Evolutionary conservation across 225 moss, liverwort and hornwort species (phyloP), one percentile per base, ranked within the genome.

Genomic region (Pseudisothecium myosuroides): DNA sequence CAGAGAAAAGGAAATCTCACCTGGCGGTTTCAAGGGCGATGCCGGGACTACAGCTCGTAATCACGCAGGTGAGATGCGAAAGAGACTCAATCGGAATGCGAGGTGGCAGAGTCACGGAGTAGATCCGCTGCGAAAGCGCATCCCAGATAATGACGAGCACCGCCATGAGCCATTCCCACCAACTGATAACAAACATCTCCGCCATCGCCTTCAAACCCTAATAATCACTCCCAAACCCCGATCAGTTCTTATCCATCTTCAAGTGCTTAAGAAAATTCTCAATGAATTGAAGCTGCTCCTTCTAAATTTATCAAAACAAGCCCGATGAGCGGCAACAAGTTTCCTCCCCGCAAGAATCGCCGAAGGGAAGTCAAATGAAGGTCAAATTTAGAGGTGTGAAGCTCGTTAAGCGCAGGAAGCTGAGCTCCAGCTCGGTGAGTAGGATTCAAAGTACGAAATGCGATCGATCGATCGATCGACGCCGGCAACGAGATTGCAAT

Each of bases 1-100:
- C 22, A 12, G 22, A 41, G 69, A 28, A 16, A 22, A 45, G 41
- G 12, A 7, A 60, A 39, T 19, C 56, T n/a, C 78, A 97, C 97
- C 92, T 91, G n/a, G 96, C 93, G 59, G 94, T 92, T 91, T 98
- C 95, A 56, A 95, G 86, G 26, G 94, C 95, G 88, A 98, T 91
- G 82, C 96, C 98, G 45, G 92, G 90, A 18, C 88, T 91, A 55
- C 92, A 93, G 69, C 96, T 96, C 29, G 95, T 96, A 82, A 98
- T 90, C 37, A 98, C 91, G 89, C 92, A 93, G 3, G 94, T 96
- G 87, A 96, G 82, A 75, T 95, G 92, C 65, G 91, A 74, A 71
- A 94, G 88, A 27, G 89, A 41, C 27, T 80, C 88, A 88, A 96
- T 63, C 16, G 95, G 94, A 24, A 93, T 76, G 55, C 90, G 91